Evolutionary conservation across 257 asterid species (phyloP), one percentile per base, ranked within the genome.

Genomic region (Solanum rostratum): DNA sequence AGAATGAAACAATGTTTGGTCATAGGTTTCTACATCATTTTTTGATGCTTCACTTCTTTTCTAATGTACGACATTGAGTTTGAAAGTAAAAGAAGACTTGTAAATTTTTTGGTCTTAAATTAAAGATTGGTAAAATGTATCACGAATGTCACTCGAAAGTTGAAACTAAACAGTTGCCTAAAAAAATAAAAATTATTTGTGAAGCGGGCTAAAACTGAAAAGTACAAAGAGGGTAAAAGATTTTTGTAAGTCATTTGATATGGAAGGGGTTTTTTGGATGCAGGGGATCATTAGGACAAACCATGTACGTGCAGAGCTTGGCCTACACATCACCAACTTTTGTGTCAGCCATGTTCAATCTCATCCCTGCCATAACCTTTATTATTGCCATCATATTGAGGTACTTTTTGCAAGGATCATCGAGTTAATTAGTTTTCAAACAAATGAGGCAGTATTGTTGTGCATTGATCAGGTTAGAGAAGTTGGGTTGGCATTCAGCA

Each of bases 211-310:
- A 57, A 57, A 57, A n/a, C 20, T n/a, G 0, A 14, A 9, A 54
- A 19, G 62, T 19, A 22, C 19, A 7, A 19, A 62, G 29, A 20
- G 70, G 27, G 55, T 74, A 16, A 22, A n/a, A 1, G 22, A 14
- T 13, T 45, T 45, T 3, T 13, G 12, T 74, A 7, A 39, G 39
- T n/a, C 22, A 74, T 73, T 68, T 74, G 41, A 74, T 76, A 76
- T 50, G 82, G 27, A 76, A 29, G 63, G 62, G 79, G 1, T 0
- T 3, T 50, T 74, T 49, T 18, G 29, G 63, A 16, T 90, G 69
- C 87, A 94, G 98, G 69, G 97, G 95, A 80, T 45, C 97, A 8
- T 62, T 94, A 10, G 96, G 93, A 45, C 98, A 94, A 78, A 94
- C 92, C 86, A 84, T 92, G 19, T 91, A 85, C 88, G 16, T 92